Evolutionary conservation across 345 rosid species (phyloP).

Genomic region (Populus tremula): DNA sequence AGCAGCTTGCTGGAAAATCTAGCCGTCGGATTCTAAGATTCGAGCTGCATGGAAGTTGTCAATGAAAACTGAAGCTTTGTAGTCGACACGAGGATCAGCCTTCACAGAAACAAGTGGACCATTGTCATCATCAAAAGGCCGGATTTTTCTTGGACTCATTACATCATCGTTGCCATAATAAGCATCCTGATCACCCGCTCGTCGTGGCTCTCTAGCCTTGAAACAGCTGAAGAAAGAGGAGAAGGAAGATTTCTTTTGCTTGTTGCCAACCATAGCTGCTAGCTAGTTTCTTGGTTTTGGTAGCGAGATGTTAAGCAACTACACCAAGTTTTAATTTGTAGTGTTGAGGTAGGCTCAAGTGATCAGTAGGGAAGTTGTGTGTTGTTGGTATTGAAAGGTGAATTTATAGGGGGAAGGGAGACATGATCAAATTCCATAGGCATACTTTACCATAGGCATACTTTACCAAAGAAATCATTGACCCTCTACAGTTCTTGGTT

Average conservation of each 20-base stretch:
- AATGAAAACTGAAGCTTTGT: conserved; percentile 48
- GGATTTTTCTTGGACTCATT: conserved; percentile 12
- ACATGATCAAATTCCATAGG: neutral
- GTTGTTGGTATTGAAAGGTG: neutral
- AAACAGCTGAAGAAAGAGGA: conserved; percentile 31
- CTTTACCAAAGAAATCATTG: neutral
- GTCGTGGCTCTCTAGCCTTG: conserved; percentile 33
- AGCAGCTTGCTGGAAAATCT: conserved; percentile 23
- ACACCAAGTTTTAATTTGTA: too few relatives aligned
- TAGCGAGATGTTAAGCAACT: neutral
- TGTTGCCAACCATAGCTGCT: conserved; percentile 35
- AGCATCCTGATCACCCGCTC: conserved; percentile 13
- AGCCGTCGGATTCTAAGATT: conserved; percentile 40
- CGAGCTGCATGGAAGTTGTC: conserved; percentile 49
- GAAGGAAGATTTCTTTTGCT: conserved; percentile 23
- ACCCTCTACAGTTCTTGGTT: neutral
- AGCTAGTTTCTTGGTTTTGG: neutral
- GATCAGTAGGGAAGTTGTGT: neutral
- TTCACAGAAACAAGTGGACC: conserved; percentile 30
- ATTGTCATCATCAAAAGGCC: conserved; percentile 39
- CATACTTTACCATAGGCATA: neutral
- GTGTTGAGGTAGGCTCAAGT: too few relatives aligned
- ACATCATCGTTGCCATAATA: conserved; percentile 6
- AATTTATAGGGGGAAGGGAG: conserved; percentile 9
- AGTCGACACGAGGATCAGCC: conserved; percentile 44